Percentiles rank a stretch among this genome's conserved stretches.
Conservation (phyloP, 306 rosid species). For the Fragaria iinumae region DNA sequence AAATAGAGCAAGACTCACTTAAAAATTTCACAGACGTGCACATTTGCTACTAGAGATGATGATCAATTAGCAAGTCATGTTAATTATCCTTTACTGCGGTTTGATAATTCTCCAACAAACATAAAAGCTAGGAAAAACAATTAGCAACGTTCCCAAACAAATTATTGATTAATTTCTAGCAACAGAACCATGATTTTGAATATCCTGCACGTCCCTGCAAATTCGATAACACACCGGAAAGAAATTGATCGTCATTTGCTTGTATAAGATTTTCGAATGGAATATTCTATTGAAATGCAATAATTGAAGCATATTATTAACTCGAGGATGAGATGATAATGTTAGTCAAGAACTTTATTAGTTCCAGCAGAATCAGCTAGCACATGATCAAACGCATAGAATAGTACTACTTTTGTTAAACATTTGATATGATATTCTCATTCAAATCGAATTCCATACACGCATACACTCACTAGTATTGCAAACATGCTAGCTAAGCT, state of each 20-base stretch:
- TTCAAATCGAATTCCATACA: not conserved
- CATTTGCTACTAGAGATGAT: not conserved
- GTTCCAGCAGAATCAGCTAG: not conserved
- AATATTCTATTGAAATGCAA: not conserved
- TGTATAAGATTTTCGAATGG: not conserved
- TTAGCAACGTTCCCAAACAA: not conserved
- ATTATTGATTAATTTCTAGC: not conserved
- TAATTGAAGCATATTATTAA: not conserved
- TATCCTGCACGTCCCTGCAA: not conserved
- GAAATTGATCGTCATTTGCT: not conserved
- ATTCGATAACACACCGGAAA: not conserved
- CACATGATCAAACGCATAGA: not conserved
- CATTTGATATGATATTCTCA: slow-evolving; percentile 10
- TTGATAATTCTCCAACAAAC: not conserved
- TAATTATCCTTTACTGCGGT: not conserved
- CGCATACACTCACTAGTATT: not conserved
- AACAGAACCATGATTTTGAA: not conserved
- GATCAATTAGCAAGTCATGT: not conserved
- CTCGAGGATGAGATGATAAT: slow-evolving; percentile 6
- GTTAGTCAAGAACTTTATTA: slow-evolving; percentile 7
- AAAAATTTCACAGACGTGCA: not conserved
- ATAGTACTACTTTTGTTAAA: slow-evolving; percentile 1
- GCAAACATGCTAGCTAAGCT: not conserved
- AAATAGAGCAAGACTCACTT: not conserved
- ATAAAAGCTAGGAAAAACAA: not conserved